Evolutionary conservation across 257 asterid species (phyloP).

Genomic region (Paulownia fortunei): DNA sequence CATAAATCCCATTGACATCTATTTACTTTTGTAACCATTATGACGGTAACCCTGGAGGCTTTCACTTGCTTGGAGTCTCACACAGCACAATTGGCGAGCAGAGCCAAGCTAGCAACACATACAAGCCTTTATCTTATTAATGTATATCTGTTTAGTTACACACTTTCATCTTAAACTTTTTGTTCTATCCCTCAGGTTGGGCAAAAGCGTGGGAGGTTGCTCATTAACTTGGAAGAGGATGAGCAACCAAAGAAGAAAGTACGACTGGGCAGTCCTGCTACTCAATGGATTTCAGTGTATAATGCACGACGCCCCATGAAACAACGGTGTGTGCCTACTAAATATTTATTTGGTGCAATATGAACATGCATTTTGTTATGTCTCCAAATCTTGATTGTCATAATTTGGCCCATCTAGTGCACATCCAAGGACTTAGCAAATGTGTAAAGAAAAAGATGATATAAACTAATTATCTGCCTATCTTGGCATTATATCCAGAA

Average conservation of each 20-base stretch:
- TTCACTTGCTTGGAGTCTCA: too few species aligned
- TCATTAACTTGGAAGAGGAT: conserved; percentile 89
- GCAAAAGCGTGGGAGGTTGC: conserved; percentile 92
- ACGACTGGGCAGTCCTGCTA: conserved; percentile 94
- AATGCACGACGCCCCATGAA: conserved; percentile 98
- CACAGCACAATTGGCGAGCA: too few species aligned
- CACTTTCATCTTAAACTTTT: too few species aligned
- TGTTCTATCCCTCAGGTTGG: conserved; percentile 64
- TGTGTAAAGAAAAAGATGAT: background rate
- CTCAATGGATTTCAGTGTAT: conserved; percentile 97
- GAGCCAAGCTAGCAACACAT: too few species aligned
- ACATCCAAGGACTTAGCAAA: background rate
- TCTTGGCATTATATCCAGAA: background rate
- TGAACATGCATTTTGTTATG: too few species aligned
- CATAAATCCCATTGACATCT: too few species aligned
- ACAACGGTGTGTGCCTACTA: conserved; percentile 63
- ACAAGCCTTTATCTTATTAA: background rate
- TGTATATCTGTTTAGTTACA: background rate
- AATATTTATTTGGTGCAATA: conserved; percentile 11
- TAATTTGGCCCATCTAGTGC: background rate
- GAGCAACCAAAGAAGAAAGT: conserved; percentile 98
- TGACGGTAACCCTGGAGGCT: too few species aligned
- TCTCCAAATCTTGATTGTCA: background rate
- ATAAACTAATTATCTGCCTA: background rate
- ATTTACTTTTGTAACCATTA: too few species aligned